Percentiles rank a stretch among this genome's conserved stretches.
Conservation (phyloP, 805 yeast genomes). For the Wickerhamomyces hampshirensis region DNA sequence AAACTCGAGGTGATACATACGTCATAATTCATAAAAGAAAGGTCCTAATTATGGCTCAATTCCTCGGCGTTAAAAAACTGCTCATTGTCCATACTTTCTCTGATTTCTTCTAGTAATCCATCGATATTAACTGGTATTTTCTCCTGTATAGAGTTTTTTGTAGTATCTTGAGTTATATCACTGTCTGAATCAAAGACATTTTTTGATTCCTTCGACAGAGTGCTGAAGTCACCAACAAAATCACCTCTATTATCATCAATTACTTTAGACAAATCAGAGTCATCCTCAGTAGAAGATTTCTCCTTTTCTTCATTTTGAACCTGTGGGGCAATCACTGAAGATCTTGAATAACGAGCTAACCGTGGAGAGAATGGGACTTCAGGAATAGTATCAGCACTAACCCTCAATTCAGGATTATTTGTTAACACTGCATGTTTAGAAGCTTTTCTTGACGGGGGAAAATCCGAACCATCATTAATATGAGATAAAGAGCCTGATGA, state of each 20-base stretch:
- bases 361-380: conserved; percentile 22
- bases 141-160: conserved; percentile 4
- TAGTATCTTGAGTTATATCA: conserved; percentile 14
- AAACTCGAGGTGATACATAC: too few species aligned
- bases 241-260: conserved; percentile 18
- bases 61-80: too few species aligned
- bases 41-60: too few species aligned
- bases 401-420: conserved; percentile 12
- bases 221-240: conserved; percentile 14
- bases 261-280: conserved; percentile 7
- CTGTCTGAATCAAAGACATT: conserved; percentile 12
- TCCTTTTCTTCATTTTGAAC: too few species aligned
- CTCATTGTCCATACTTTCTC: conserved; percentile 15
- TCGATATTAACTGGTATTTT: conserved; percentile 11
- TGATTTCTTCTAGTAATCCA: conserved; percentile 21
- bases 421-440: not conserved
- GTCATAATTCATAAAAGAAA: too few species aligned
- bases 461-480: conserved; percentile 25
- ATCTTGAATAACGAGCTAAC: conserved; percentile 8
- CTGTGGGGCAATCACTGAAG: conserved; percentile 4
- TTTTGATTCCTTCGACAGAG: conserved; percentile 5
- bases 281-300: conserved; percentile 1
- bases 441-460: not conserved
- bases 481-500: conserved; percentile 21
- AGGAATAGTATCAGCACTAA: conserved; percentile 14